Percentiles rank a stretch among this genome's conserved stretches.
Evolutionary conservation across 2,329 filamentous ascomycete genomes (phyloP).

Genomic region (Paecilomyces fulvus): DNA sequence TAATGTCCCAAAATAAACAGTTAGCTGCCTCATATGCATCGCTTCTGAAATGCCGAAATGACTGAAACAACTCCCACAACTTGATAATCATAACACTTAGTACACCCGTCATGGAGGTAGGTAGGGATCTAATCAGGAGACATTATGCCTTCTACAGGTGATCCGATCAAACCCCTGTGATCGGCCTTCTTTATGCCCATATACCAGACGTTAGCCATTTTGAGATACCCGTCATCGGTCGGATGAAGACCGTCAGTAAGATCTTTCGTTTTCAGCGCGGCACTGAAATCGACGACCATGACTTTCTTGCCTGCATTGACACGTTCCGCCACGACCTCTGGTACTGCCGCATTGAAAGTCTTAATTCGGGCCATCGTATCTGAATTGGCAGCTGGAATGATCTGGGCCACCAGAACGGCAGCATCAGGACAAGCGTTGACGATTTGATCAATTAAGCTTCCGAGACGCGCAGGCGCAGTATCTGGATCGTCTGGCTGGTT

Average conservation of each 20-base stretch:
- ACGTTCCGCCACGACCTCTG: conserved; percentile 13
- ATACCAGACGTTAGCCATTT: conserved; percentile 22
- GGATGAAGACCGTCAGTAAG: conserved; percentile 21
- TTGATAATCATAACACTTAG: too few species aligned
- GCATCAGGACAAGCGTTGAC: conserved; percentile 20
- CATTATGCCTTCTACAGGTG: neutral
- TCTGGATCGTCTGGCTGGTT: conserved; percentile 10
- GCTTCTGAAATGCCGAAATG: too few species aligned
- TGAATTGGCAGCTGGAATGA: conserved; percentile 17
- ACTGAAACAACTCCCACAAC: too few species aligned
- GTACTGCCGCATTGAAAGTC: conserved; percentile 17
- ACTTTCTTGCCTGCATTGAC: conserved; percentile 15
- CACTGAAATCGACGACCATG: conserved; percentile 16
- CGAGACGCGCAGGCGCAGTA: conserved; percentile 25
- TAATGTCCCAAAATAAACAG: too few species aligned
- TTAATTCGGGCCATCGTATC: conserved; percentile 10
- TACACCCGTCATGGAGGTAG: too few species aligned
- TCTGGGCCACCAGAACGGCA: conserved; percentile 28
- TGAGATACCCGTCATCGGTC: conserved; percentile 17
- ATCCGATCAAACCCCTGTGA: conserved; percentile 6
- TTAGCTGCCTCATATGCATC: too few species aligned
- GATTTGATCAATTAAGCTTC: conserved; percentile 23
- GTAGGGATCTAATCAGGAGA: neutral
- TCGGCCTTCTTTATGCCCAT: conserved; percentile 3
- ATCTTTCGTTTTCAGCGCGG: conserved; percentile 8